Evolutionary conservation across 1,284 basidiomycete genomes (phyloP), one percentile per base, ranked within the genome.

Genomic region (Cronartium ribicola): DNA sequence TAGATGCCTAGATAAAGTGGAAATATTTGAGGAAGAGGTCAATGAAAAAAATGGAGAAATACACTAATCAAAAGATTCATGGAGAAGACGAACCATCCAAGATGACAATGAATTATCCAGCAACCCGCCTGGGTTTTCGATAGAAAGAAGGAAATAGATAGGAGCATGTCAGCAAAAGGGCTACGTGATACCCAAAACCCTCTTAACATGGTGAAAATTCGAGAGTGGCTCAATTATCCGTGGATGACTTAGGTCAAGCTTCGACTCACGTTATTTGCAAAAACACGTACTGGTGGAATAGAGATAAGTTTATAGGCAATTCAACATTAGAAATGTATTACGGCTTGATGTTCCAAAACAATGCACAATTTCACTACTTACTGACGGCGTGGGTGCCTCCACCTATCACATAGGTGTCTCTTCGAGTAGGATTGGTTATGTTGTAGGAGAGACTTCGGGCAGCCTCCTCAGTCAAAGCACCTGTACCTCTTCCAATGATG

Each of bases 381-480:
- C 69, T 10, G 59, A 72, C 65, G 14, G 63, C 22, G 46, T 64
- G 59, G 41, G 29, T 55, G 3, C 69, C 69, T 17, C 69, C 69
- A 44, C 69, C 69, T 7, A 72, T 62, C 36, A 72, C 69, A 36
- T 55, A 72, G 41, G 69, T 72, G 48, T 72, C 29, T 6, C 39
- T 8, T 55, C 51, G n/a, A 55, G 51, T 55, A 55, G 51, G 51
- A n/a, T 55, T 55, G 2, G 29, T 22, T 20, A 65, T 17, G 17
- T 43, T 14, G 44, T 41, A 65, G n/a, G n/a, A 6, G 4, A 65
- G 4, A 44, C 5, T 22, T 61, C 43, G n/a, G 29, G 14, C 39
- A 13, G 37, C 60, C 22, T 29, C 44, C 59, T 22, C 11, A 70
- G 44, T 11, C n/a, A 55, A 51, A 20, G 51, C 39, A 44, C 17